phyloP scores from a whole-genome alignment of 2,329 filamentous ascomycete genomes.

The Colletotrichum eleusines region DNA sequence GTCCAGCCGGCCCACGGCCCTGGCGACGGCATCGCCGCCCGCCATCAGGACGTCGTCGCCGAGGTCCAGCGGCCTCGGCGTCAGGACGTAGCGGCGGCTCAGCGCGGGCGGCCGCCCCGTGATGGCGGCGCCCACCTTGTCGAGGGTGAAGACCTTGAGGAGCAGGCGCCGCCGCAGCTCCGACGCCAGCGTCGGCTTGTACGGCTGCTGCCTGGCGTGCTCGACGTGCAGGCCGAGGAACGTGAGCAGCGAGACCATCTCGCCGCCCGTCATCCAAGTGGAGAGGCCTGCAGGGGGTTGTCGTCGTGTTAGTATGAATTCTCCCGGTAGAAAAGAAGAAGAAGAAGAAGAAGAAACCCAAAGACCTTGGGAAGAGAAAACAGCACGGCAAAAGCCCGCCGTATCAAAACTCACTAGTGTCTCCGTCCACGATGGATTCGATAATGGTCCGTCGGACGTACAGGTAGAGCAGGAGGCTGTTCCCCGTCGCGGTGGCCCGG shows the following conservation, averaged over 20 bases:
- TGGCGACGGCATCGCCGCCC: constrained; percentile 55
- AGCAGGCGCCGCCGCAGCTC: constrained; percentile 54
- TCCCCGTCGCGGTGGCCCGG: constrained; percentile 45
- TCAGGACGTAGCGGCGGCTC: constrained; percentile 64
- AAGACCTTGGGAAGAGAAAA: background rate
- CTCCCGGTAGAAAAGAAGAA: too few relatives aligned
- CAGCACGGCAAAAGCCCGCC: too few relatives aligned
- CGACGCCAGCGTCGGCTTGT: constrained; percentile 50
- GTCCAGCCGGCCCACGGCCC: constrained; percentile 57
- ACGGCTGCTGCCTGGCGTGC: constrained; percentile 43
- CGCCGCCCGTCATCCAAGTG: constrained; percentile 54
- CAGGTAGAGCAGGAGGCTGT: constrained; percentile 55
- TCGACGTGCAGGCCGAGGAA: constrained; percentile 53
- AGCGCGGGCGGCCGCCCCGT: constrained; percentile 67
- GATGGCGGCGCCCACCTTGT: constrained; percentile 65
- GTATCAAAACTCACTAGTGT: constrained; percentile 51
- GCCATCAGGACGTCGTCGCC: constrained; percentile 61
- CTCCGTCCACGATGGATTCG: constrained; percentile 55
- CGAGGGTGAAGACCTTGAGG: constrained; percentile 55
- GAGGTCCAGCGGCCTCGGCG: constrained; percentile 67
- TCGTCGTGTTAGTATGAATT: background rate
- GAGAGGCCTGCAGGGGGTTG: constrained; percentile 50
- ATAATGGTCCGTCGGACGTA: constrained; percentile 51
- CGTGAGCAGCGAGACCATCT: constrained; percentile 52
- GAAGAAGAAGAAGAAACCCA: too few relatives aligned